phyloP scores from a whole-genome alignment of 495 filamentous ascomycete genomes.

The Tuber borchii region DNA sequence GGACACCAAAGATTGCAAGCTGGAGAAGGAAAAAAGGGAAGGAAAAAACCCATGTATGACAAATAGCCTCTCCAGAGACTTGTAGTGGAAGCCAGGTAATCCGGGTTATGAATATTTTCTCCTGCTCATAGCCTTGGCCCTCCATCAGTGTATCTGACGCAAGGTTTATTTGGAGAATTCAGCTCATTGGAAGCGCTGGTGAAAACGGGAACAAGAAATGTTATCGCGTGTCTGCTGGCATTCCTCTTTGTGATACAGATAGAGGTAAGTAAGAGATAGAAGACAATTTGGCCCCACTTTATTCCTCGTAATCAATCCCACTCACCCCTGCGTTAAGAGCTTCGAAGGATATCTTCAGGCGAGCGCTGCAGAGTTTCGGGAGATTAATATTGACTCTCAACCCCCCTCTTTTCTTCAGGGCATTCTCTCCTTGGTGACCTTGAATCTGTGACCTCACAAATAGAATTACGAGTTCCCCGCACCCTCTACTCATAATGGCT shows the following conservation, averaged over 20 bases:
- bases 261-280: neutral
- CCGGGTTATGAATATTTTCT: neutral
- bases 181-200: neutral
- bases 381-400: neutral
- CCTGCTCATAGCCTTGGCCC: neutral
- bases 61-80: neutral
- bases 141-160: neutral
- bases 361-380: neutral
- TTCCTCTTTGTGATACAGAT: neutral
- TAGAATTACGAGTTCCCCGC: neutral
- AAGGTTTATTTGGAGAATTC: neutral
- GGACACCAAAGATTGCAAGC: neutral
- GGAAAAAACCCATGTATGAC: neutral
- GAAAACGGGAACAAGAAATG: neutral
- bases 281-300: constrained; percentile 5
- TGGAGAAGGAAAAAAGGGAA: neutral
- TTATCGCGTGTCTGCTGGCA: neutral
- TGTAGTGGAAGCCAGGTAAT: neutral
- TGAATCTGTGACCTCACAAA: neutral
- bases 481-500: neutral
- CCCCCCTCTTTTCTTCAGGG: neutral
- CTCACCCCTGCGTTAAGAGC: neutral
- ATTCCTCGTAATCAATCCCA: neutral
- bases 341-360: neutral
- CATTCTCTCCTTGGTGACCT: neutral